Evolutionary conservation across 306 rosid genomes (phyloP).

Genomic region (Citrullus amarus): DNA sequence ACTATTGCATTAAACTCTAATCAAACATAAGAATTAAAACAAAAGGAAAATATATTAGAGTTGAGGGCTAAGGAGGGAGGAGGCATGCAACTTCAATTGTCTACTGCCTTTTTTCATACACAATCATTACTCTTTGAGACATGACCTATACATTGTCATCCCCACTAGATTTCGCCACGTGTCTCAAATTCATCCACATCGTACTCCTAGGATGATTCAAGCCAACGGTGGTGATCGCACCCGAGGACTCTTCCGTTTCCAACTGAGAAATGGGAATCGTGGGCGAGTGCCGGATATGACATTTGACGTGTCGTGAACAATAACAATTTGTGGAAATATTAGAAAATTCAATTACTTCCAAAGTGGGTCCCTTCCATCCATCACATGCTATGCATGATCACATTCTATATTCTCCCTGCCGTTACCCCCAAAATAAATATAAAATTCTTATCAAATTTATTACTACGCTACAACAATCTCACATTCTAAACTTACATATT

Average conservation of each 20-base stretch:
- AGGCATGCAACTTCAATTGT: neutral
- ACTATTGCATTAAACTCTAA: neutral
- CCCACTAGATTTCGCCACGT: neutral
- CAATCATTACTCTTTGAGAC: neutral
- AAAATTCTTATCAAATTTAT: neutral
- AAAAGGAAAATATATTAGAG: neutral
- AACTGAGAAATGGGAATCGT: neutral
- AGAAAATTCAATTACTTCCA: neutral
- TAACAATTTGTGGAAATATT: neutral
- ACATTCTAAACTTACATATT: neutral
- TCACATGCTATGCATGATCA: conserved; percentile 10
- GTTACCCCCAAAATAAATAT: neutral
- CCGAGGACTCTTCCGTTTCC: neutral
- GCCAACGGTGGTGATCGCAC: neutral
- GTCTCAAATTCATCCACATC: neutral
- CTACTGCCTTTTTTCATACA: neutral
- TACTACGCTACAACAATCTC: neutral
- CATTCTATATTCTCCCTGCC: neutral
- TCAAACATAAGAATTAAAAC: neutral
- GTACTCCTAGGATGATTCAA: neutral
- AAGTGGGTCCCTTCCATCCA: neutral
- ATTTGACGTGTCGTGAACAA: neutral
- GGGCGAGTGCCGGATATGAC: neutral
- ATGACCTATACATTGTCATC: neutral
- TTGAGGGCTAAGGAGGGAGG: neutral